Evolutionary conservation across 345 rosid species (phyloP), one percentile per base, ranked within the genome.

Genomic region (Boechera retrofracta): DNA sequence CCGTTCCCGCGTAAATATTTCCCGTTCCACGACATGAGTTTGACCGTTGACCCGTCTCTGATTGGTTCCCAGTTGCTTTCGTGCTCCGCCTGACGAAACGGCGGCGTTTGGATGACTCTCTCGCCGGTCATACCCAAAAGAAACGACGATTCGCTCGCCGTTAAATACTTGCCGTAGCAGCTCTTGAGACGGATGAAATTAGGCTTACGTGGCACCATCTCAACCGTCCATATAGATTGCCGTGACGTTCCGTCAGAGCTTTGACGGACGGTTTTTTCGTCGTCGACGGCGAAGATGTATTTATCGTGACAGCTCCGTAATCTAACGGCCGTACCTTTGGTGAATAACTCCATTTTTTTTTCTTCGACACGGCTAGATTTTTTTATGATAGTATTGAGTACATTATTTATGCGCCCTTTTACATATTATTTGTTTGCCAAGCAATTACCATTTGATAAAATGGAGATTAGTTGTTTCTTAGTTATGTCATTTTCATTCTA

Each of bases 251-350:
- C 87, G 67, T 86, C 84, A 2, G 88, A 77, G 82, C 90, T 89
- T 77, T 94, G 98, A 55, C 92, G 92, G 70, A 85, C 78, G 29
- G 81, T 58, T 78, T 81, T 75, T 6, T 84, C 82, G 57, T 90
- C 95, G 61, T 89, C 93, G 49, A 82, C 89, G 48, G 97, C 97
- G 39, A 83, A 74, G 5, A 94, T 68, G 73, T 92, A 92, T 67
- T 92, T 94, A 16, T 86, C 94, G 33, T 87, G 91, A 85, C 87
- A 94, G 88, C 96, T 85, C 8, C 92, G 87, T 74, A 94, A 87
- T 76, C 83, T 90, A 10, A 92, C 87, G n/a, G 86, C 90, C 72
- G 77, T 83, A 0, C 88, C 73, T 51, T 88, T 84, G 67, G 61
- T 49, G 71, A 92, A 88, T 6, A 88, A 13, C 79, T 94, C 98